These are phyloP conservation scores for Talaromyces borbonicus DNA, from an alignment of 495 filamentous ascomycete species.

Conservation along the genomic window DNA sequence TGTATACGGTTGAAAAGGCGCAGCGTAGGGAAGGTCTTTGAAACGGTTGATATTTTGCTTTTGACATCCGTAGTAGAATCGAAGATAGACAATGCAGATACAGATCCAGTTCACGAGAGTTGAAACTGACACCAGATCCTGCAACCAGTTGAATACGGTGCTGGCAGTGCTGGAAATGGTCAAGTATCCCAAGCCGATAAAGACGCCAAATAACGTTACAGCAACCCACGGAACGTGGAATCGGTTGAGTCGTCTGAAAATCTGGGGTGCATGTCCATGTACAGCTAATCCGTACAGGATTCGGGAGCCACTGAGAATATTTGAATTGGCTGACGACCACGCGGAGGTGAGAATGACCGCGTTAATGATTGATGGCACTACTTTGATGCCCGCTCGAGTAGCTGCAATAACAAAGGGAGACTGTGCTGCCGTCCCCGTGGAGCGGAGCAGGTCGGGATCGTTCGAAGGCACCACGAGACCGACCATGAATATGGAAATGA, in stretches of 20 bases:
- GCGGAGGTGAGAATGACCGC: conserved; percentile 60
- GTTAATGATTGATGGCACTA: conserved; percentile 55
- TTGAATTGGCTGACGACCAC: conserved; percentile 50
- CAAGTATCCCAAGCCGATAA: conserved; percentile 22
- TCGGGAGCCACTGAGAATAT: conserved; percentile 45
- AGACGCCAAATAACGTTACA: conserved; percentile 16
- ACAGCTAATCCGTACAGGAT: conserved; percentile 34
- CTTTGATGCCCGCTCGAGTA: conserved; percentile 38
- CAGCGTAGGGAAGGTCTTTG: conserved; percentile 40
- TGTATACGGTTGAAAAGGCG: conserved; percentile 40
- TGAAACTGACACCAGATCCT: conserved; percentile 42
- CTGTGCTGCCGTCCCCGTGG: conserved; percentile 22
- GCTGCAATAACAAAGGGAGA: conserved; percentile 46
- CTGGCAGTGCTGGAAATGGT: conserved; percentile 19
- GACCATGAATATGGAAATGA: conserved; percentile 33
- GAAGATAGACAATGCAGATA: conserved; percentile 43
- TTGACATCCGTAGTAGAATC: conserved; percentile 40
- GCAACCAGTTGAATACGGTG: conserved; percentile 39
- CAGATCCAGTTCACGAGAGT: conserved; percentile 47
- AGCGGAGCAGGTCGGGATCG: conserved; percentile 31
- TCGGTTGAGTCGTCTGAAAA: conserved; percentile 21
- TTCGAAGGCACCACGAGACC: conserved; percentile 44
- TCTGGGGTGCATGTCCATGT: conserved; percentile 20
- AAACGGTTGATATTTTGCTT: conserved; percentile 34
- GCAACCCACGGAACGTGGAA: conserved; percentile 31